phyloP scores from a whole-genome alignment of 257 asterid species.

The Misopates orontium region DNA sequence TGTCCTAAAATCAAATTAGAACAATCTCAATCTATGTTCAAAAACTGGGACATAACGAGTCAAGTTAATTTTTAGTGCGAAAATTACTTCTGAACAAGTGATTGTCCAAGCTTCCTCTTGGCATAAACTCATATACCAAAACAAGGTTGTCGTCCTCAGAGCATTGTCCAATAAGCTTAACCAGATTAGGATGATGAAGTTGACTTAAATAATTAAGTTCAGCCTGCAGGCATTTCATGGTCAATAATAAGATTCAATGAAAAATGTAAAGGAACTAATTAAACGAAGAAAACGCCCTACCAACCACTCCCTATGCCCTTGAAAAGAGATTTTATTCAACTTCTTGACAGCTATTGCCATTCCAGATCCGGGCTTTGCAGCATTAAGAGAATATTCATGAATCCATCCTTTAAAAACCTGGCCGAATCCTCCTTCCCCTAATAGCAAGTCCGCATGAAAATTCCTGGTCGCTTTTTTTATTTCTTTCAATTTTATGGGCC shows the following conservation, averaged over 20 bases:
- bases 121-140: constrained; percentile 57
- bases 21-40: not conserved
- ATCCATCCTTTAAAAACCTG: constrained; percentile 93
- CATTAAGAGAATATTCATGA: constrained; percentile 59
- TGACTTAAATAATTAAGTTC: constrained; percentile 40
- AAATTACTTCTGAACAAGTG: constrained; percentile 44
- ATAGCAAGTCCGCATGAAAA: constrained; percentile 6
- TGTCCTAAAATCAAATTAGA: not conserved
- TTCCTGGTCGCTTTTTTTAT: too few species aligned
- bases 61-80: not conserved
- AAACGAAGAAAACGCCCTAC: not conserved
- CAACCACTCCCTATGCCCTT: constrained; percentile 48
- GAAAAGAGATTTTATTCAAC: constrained; percentile 70
- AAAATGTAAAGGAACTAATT: not conserved
- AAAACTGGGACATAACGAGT: not conserved
- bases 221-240: constrained; percentile 33
- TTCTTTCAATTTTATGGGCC: too few species aligned
- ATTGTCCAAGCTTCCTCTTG: constrained; percentile 51
- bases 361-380: constrained; percentile 82
- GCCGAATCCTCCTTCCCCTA: constrained; percentile 92
- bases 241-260: not conserved
- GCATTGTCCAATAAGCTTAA: constrained; percentile 48
- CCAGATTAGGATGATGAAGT: constrained; percentile 54
- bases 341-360: constrained; percentile 72
- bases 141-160: constrained; percentile 48